Evolutionary conservation across 1,284 basidiomycete genomes (phyloP), one percentile per base, ranked within the genome.

Genomic region (Apiotrichum gamsii): DNA sequence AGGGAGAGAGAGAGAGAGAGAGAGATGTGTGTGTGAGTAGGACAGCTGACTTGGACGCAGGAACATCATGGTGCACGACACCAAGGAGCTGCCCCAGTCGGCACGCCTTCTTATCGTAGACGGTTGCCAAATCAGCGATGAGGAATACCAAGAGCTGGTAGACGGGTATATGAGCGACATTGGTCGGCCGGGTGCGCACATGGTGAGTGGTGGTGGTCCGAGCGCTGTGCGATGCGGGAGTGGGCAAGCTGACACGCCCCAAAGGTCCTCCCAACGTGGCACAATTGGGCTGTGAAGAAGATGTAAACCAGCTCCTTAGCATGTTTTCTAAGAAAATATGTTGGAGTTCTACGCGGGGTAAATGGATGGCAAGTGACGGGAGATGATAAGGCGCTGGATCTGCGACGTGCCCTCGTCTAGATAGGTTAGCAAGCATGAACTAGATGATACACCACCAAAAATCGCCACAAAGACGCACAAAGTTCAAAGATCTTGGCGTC

Each of bases 401-500:
- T 74, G 73, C 9, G 68, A 67, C 2, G 73, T 74, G 5, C 71
- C 72, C 54, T 69, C 67, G 49, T 69, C 67, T 69, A 3, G 19
- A 11, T 5, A 19, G 9, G 33, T 43, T 15, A 47, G 41, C 14
- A 24, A 24, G 30, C n/a, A n/a, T n/a, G n/a, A n/a, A n/a, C n/a
- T n/a, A n/a, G n/a, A n/a, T n/a, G n/a, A n/a, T n/a, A n/a, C n/a
- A n/a, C n/a, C n/a, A n/a, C n/a, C n/a, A n/a, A n/a, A n/a, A n/a
- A 11, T 28, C 25, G 25, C 25, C 25, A 11, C 11, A 11, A 6
- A 28, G 25, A 28, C 25, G 25, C 62, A 64, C 75, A 76, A 2
- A 76, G 62, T 45, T 73, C 69, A 43, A 74, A 76, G 32, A 76
- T 76, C 59, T 75, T 74, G 23, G 69, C 66, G 51, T 75, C 73